Percentiles rank a stretch among this genome's conserved stretches.
Evolutionary conservation across 2,329 filamentous ascomycete genomes (phyloP).

Genomic region (Alternaria triticimaculans): DNA sequence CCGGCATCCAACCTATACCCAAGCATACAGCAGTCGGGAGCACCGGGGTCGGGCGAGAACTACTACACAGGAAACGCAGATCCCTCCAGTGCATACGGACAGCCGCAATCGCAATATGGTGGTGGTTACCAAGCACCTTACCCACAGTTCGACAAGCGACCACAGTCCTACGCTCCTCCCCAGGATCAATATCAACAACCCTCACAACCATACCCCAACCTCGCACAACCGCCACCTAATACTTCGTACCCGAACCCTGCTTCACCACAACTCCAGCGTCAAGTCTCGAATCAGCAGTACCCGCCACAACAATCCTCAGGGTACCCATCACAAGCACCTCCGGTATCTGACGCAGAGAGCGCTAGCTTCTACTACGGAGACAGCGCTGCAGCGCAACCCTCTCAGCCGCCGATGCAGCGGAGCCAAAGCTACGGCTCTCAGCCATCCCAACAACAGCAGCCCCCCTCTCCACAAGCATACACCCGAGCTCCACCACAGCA

Average conservation of each 20-base stretch:
- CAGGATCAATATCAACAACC: slow-evolving; percentile 44
- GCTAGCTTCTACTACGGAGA: slow-evolving; percentile 47
- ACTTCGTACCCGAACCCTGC: slow-evolving; percentile 39
- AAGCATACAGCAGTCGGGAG: slow-evolving; percentile 57
- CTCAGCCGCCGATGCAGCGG: slow-evolving; percentile 37
- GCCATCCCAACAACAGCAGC: slow-evolving; percentile 39
- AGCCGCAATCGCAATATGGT: slow-evolving; percentile 61
- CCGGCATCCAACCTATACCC: slow-evolving; percentile 72
- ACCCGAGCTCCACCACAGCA: slow-evolving; percentile 33
- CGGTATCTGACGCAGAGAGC: slow-evolving; percentile 42
- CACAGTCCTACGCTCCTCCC: slow-evolving; percentile 35
- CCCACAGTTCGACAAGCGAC: slow-evolving; percentile 44
- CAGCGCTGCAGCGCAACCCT: slow-evolving; percentile 24
- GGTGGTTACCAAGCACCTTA: slow-evolving; percentile 49
- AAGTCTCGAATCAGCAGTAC: slow-evolving; percentile 44
- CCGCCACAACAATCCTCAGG: slow-evolving; percentile 34
- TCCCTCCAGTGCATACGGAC: slow-evolving; percentile 55
- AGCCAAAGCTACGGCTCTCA: slow-evolving; percentile 41
- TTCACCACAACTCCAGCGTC: slow-evolving; percentile 48
- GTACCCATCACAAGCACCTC: slow-evolving; percentile 46
- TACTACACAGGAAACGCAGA: slow-evolving; percentile 77
- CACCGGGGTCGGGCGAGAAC: slow-evolving; percentile 67
- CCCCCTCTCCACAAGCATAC: slow-evolving; percentile 47
- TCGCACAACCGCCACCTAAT: slow-evolving; percentile 35
- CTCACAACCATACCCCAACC: slow-evolving; percentile 45